These are phyloP conservation scores for Leersia perrieri DNA, from an alignment of 176 grass and related monocot species.

Conservation along the genomic window DNA sequence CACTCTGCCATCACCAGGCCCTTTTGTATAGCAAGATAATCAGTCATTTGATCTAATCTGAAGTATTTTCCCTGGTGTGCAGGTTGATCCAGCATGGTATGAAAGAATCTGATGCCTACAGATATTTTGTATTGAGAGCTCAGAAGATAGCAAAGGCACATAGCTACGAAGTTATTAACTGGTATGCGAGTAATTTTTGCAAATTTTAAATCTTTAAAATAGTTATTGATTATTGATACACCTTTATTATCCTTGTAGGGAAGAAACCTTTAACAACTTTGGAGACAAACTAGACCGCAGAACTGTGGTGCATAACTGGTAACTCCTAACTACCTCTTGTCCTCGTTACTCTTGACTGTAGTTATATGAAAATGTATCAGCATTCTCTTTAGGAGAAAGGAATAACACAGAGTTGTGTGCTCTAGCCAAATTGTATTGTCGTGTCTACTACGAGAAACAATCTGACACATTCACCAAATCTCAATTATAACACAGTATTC, in stretches of 20 bases:
- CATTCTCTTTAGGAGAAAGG: slow-evolving; percentile 4
- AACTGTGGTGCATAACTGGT: slow-evolving; percentile 99
- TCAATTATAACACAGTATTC: neutral
- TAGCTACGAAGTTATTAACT: slow-evolving; percentile 83
- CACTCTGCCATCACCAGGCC: neutral
- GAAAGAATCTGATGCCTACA: slow-evolving; percentile 77
- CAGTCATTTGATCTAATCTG: slow-evolving; percentile 4
- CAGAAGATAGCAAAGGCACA: slow-evolving; percentile 83
- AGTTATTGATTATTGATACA: slow-evolving; percentile 6
- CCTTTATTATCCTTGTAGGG: slow-evolving; percentile 48
- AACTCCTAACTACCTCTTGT: slow-evolving; percentile 30
- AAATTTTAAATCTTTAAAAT: neutral
- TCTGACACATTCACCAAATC: neutral
- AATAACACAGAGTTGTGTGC: neutral
- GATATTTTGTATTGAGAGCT: slow-evolving; percentile 79
- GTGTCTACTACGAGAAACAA: neutral
- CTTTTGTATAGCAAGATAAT: neutral
- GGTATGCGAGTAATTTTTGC: slow-evolving; percentile 45
- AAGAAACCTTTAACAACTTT: slow-evolving; percentile 94
- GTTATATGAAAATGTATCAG: neutral
- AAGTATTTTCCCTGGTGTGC: slow-evolving; percentile 27
- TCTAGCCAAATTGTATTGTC: neutral
- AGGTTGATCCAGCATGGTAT: slow-evolving; percentile 74
- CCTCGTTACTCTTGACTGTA: no score
- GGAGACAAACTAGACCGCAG: slow-evolving; percentile 68